Evolutionary conservation across 176 grass and related monocot species (phyloP).

Genomic region (Paspalum vaginatum): DNA sequence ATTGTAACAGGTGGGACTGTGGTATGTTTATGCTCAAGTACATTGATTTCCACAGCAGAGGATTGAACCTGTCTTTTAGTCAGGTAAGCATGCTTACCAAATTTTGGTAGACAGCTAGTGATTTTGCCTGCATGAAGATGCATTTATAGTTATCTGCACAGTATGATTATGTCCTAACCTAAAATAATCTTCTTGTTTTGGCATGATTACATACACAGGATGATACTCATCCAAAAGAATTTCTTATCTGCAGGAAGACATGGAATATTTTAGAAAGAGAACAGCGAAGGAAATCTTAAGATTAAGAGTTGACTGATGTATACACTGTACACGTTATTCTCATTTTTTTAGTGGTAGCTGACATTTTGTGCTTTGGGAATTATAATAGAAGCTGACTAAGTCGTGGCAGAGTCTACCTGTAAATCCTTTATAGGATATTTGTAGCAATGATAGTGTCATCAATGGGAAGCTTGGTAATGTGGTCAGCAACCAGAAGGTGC

Average conservation of each 20-base stretch:
- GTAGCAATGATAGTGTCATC: not conserved
- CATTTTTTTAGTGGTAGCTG: slow-evolving; percentile 6
- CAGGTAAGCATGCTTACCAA: slow-evolving; percentile 45
- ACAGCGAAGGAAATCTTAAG: slow-evolving; percentile 77
- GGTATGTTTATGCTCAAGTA: slow-evolving; percentile 99
- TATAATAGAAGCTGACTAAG: slow-evolving; percentile 24
- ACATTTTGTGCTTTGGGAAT: not conserved
- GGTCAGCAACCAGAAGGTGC: not conserved
- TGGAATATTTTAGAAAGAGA: slow-evolving; percentile 86
- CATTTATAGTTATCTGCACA: not conserved
- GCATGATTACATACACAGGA: slow-evolving; percentile 1
- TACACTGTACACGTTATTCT: not conserved
- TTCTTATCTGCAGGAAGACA: slow-evolving; percentile 64
- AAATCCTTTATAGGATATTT: slow-evolving; percentile 25
- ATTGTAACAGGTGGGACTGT: slow-evolving; percentile 68
- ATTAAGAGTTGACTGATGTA: slow-evolving; percentile 64
- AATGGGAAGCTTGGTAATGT: not conserved
- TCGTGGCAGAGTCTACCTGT: slow-evolving; percentile 12
- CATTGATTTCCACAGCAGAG: slow-evolving; percentile 82
- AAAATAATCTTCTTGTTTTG: not conserved
- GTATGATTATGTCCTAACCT: not conserved
- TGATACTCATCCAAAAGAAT: slow-evolving; percentile 13
- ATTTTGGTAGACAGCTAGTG: not conserved
- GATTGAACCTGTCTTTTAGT: slow-evolving; percentile 56
- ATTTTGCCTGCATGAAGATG: slow-evolving; percentile 8